A percentile compares a stretch with the other conserved stretches of the same genome.
These are phyloP conservation scores for Lithocarpus polystachyus DNA, from an alignment of 306 rosid species.

Conservation along the genomic window DNA sequence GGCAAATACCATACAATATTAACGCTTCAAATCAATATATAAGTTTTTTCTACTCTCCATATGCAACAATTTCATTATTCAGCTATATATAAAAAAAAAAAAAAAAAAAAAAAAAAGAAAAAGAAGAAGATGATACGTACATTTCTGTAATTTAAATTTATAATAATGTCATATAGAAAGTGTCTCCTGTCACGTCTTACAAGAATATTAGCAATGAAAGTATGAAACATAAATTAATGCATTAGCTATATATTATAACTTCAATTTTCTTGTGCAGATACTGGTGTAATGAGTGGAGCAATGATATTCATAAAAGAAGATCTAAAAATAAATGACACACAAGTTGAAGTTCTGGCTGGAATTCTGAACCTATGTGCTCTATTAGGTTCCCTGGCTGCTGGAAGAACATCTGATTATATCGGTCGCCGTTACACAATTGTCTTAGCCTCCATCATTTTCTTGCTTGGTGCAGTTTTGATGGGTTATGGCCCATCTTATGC, in stretches of 20 bases:
- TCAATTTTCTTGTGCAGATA: constrained; percentile 39
- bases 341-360: constrained; percentile 75
- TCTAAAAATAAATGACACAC: constrained; percentile 54
- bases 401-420: constrained; percentile 72
- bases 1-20: no score
- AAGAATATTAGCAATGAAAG: no score
- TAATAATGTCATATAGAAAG: no score
- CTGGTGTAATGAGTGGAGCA: constrained; percentile 97
- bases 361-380: constrained; percentile 73
- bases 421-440: constrained; percentile 83
- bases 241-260: not conserved
- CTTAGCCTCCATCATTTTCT: constrained; percentile 53
- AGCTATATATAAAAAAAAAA: no score
- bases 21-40: no score
- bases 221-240: no score
- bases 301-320: constrained; percentile 75
- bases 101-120: no score
- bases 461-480: constrained; percentile 67
- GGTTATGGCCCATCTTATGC: constrained; percentile 73
- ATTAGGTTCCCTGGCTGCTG: constrained; percentile 56
- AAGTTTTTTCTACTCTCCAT: no score
- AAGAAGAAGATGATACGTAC: no score
- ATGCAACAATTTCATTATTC: no score
- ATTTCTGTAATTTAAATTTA: no score
- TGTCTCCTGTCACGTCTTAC: no score